A percentile compares a stretch with the other conserved stretches of the same genome.
Conservation (phyloP, 2,329 filamentous ascomycete genomes). For the Neobulgaria alba region DNA sequence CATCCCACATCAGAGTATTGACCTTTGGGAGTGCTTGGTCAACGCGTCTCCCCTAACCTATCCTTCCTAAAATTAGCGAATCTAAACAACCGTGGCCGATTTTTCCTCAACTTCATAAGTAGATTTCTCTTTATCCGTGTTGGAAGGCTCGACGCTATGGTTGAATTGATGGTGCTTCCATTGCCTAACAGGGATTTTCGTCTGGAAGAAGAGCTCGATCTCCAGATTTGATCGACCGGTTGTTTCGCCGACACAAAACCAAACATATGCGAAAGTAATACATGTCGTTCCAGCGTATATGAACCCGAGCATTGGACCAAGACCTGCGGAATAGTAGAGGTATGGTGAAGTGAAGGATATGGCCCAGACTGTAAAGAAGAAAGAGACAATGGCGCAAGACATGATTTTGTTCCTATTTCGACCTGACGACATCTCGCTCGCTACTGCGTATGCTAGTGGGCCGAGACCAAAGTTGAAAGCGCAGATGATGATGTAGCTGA, state of each 20-base stretch:
- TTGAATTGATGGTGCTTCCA: too few species aligned
- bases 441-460: conserved; percentile 34
- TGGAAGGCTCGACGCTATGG: too few species aligned
- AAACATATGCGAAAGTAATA: conserved; percentile 31
- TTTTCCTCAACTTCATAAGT: too few species aligned
- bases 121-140: too few species aligned
- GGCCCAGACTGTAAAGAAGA: conserved; percentile 36
- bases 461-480: conserved; percentile 39
- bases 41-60: too few species aligned
- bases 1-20: too few species aligned
- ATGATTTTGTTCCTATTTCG: conserved; percentile 40
- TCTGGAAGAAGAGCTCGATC: conserved; percentile 33
- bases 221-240: conserved; percentile 30
- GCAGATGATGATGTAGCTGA: conserved; percentile 35
- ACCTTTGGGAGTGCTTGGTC: too few species aligned
- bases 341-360: conserved; percentile 34
- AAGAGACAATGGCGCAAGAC: conserved; percentile 34
- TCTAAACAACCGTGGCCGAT: too few species aligned
- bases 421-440: conserved; percentile 39
- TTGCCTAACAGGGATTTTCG: conserved; percentile 16
- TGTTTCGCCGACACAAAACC: conserved; percentile 33
- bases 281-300: conserved; percentile 30
- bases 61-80: too few species aligned
- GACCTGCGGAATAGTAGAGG: conserved; percentile 32
- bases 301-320: conserved; percentile 34